These are phyloP conservation scores for Ogataea dorogensis DNA, from an alignment of 805 yeast genomes.

Conservation along the genomic window DNA sequence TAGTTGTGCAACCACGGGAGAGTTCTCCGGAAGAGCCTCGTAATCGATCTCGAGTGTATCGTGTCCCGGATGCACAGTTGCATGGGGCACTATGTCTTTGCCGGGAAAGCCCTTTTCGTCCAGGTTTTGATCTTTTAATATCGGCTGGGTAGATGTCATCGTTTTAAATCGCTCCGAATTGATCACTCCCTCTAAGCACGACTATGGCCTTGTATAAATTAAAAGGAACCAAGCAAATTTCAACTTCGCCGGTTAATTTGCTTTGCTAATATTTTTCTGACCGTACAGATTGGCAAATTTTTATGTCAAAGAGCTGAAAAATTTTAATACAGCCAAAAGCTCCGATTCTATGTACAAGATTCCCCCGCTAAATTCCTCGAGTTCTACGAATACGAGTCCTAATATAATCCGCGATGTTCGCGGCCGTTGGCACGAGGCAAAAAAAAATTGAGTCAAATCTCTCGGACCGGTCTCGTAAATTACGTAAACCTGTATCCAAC, in stretches of 20 bases:
- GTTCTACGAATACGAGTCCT: no score
- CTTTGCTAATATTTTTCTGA: constrained; percentile 6
- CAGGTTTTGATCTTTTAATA: constrained; percentile 10
- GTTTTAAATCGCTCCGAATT: background rate
- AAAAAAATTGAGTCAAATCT: no score
- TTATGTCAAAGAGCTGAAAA: constrained; percentile 10
- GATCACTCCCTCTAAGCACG: background rate
- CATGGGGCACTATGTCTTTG: constrained; percentile 2
- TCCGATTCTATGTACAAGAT: constrained; percentile 3
- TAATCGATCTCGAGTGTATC: constrained; percentile 64
- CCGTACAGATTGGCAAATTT: constrained; percentile 3
- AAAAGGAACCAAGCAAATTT: background rate
- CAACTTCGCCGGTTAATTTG: constrained; percentile 6
- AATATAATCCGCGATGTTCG: no score
- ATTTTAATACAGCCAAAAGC: constrained; percentile 7
- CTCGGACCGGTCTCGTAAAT: no score
- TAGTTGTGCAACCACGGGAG: constrained; percentile 78
- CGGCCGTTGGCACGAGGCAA: no score
- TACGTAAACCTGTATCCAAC: no score
- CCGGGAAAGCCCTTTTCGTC: constrained; percentile 6
- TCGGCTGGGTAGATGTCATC: constrained; percentile 7
- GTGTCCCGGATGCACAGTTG: constrained; percentile 18
- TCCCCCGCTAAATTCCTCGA: no score
- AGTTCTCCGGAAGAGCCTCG: constrained; percentile 86
- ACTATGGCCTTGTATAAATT: background rate